These are phyloP conservation scores for Terana coerulea DNA, from an alignment of 768 basidiomycete genomes.

Conservation along the genomic window DNA sequence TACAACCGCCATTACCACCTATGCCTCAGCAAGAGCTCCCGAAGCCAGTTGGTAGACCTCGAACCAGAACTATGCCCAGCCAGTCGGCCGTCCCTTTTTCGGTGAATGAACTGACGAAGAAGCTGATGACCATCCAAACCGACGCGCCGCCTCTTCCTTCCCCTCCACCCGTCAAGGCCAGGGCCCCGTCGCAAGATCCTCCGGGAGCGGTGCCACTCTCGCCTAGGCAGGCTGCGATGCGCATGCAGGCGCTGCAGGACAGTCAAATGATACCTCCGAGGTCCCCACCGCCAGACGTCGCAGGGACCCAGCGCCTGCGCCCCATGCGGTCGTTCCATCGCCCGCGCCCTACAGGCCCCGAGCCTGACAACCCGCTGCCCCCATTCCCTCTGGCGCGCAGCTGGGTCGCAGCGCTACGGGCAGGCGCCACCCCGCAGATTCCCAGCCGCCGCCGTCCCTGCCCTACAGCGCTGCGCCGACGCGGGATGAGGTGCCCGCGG, in stretches of 20 bases:
- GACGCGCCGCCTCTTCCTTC: slow-evolving; percentile 13
- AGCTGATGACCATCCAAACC: slow-evolving; percentile 49
- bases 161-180: slow-evolving; percentile 11
- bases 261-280: background rate
- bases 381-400: slow-evolving; percentile 9
- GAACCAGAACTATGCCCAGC: slow-evolving; percentile 6
- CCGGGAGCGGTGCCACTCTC: slow-evolving; percentile 13
- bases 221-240: background rate
- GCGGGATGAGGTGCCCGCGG: slow-evolving; percentile 9
- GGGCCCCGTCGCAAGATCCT: slow-evolving; percentile 16
- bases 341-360: slow-evolving; percentile 32
- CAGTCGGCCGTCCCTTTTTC: slow-evolving; percentile 40
- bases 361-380: slow-evolving; percentile 26
- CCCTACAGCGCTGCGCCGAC: slow-evolving; percentile 4
- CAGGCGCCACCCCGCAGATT: slow-evolving; percentile 16
- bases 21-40: too few relatives aligned
- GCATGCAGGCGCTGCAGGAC: background rate
- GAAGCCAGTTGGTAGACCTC: too few relatives aligned
- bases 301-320: slow-evolving; percentile 34
- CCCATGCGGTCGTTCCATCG: slow-evolving; percentile 63
- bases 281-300: slow-evolving; percentile 1
- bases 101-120: slow-evolving; percentile 55
- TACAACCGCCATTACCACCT: too few relatives aligned
- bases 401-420: slow-evolving; percentile 27
- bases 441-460: slow-evolving; percentile 5